Conservation (phyloP, 2,329 filamentous ascomycete species). For the Amylocarpus encephaloides region DNA sequence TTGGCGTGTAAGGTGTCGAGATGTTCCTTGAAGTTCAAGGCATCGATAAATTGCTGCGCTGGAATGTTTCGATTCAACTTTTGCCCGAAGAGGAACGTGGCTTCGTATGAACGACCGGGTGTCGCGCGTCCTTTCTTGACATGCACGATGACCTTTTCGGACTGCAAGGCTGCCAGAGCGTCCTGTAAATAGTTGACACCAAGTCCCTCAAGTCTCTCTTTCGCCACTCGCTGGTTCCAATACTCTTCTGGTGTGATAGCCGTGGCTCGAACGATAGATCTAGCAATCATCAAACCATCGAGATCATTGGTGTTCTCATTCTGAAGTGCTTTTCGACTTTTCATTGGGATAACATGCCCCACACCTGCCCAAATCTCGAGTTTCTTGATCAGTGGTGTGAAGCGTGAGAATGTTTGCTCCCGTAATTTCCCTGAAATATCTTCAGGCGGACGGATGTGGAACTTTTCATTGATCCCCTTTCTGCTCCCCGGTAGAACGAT, state of each 20-base stretch:
- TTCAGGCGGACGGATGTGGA: constrained; percentile 17
- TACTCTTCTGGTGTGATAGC: constrained; percentile 46
- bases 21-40: constrained; percentile 51
- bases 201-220: constrained; percentile 38
- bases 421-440: constrained; percentile 28
- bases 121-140: constrained; percentile 52
- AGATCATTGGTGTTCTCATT: constrained; percentile 21
- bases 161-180: constrained; percentile 20
- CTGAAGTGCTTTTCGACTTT: constrained; percentile 17
- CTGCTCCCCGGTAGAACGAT: constrained; percentile 44
- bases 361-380: constrained; percentile 12
- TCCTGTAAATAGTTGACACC: constrained; percentile 14
- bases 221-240: constrained; percentile 44
- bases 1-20: constrained; percentile 46
- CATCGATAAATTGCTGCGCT: constrained; percentile 49
- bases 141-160: constrained; percentile 42
- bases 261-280: constrained; percentile 54
- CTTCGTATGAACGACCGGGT: constrained; percentile 54
- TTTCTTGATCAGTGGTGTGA: constrained; percentile 44
- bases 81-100: constrained; percentile 53
- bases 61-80: constrained; percentile 51
- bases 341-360: too few species aligned
- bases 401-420: constrained; percentile 53
- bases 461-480: constrained; percentile 39
- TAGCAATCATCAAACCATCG: constrained; percentile 38